Conservation (phyloP, 2,329 filamentous ascomycete species). For the Lasiodiplodia sp. region DNA sequence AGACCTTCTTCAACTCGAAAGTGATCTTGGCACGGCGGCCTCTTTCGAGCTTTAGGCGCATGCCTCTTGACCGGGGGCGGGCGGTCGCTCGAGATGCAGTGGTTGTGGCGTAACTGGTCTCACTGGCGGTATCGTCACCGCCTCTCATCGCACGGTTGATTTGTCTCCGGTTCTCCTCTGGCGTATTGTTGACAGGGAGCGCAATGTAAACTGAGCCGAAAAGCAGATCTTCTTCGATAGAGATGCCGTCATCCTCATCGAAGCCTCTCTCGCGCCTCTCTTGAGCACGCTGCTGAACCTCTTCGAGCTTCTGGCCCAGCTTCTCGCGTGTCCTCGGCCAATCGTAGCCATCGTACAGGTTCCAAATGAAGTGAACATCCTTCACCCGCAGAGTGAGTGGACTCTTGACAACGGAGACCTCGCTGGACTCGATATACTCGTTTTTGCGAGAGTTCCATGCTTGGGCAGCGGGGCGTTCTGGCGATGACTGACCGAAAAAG, state of each 20-base stretch:
- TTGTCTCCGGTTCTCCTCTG: slow-evolving; percentile 84
- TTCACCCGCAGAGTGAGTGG: slow-evolving; percentile 80
- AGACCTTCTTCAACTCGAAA: slow-evolving; percentile 87
- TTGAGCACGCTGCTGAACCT: slow-evolving; percentile 82
- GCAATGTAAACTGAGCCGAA: slow-evolving; percentile 99
- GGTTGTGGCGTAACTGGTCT: slow-evolving; percentile 85
- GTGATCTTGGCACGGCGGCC: slow-evolving; percentile 95
- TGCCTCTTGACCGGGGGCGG: slow-evolving; percentile 52
- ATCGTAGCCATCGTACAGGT: slow-evolving; percentile 96
- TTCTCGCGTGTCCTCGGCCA: slow-evolving; percentile 82
- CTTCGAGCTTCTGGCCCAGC: slow-evolving; percentile 86
- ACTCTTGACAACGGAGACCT: slow-evolving; percentile 67
- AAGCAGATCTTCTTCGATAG: slow-evolving; percentile 85
- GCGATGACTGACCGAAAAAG: slow-evolving; percentile 73
- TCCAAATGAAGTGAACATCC: slow-evolving; percentile 95
- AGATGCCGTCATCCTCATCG: slow-evolving; percentile 72
- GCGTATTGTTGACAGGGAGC: slow-evolving; percentile 75
- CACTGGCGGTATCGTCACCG: slow-evolving; percentile 78
- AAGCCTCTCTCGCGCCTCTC: slow-evolving; percentile 70
- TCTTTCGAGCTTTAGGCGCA: slow-evolving; percentile 76
- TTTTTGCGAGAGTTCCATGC: slow-evolving; percentile 82
- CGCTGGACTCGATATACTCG: slow-evolving; percentile 72
- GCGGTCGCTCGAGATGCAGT: slow-evolving; percentile 43
- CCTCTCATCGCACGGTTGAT: slow-evolving; percentile 79
- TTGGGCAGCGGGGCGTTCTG: slow-evolving; percentile 71